These are phyloP conservation scores for Auxenochlorella pyrenoidosa DNA, from an alignment of 139 green algal species.

Conservation along the genomic window DNA sequence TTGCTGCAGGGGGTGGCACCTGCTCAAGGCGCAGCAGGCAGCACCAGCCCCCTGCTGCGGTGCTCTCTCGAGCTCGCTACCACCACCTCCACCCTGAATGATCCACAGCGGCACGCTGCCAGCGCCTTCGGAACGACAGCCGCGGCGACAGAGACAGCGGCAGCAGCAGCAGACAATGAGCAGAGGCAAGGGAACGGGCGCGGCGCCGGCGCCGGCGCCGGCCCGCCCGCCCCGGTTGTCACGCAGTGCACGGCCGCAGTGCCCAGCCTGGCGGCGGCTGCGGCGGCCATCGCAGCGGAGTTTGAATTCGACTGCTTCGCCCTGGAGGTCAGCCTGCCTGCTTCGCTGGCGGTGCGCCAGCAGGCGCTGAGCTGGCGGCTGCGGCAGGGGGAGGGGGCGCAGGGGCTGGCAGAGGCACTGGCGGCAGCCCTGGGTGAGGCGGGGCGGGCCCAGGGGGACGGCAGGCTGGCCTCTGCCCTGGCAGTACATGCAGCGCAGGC, in stretches of 20 bases:
- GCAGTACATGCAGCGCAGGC: no score
- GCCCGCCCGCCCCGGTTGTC: background rate
- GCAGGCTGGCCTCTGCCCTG: no score
- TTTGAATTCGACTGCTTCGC: conserved; percentile 16
- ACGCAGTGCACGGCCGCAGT: background rate
- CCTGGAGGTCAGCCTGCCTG: conserved; percentile 29
- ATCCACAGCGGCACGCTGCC: background rate
- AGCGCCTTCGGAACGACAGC: background rate
- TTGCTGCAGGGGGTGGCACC: conserved; percentile 7
- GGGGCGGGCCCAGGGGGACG: no score
- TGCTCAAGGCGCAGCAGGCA: background rate
- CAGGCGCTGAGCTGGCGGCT: conserved; percentile 30
- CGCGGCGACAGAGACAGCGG: background rate
- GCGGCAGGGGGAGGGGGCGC: background rate
- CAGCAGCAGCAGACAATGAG: background rate
- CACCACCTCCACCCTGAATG: background rate
- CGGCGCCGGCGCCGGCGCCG: no score
- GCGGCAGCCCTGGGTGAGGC: background rate
- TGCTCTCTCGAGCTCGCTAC: background rate
- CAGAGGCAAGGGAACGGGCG: background rate
- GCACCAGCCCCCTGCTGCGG: no score
- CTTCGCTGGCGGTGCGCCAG: conserved; percentile 30
- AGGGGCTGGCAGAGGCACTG: background rate
- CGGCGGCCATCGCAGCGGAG: background rate
- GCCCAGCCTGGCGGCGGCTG: background rate